Base-by-base conservation (phyloP, 2,329 filamentous ascomycete genomes). In the Cercospora berteroae region DNA sequence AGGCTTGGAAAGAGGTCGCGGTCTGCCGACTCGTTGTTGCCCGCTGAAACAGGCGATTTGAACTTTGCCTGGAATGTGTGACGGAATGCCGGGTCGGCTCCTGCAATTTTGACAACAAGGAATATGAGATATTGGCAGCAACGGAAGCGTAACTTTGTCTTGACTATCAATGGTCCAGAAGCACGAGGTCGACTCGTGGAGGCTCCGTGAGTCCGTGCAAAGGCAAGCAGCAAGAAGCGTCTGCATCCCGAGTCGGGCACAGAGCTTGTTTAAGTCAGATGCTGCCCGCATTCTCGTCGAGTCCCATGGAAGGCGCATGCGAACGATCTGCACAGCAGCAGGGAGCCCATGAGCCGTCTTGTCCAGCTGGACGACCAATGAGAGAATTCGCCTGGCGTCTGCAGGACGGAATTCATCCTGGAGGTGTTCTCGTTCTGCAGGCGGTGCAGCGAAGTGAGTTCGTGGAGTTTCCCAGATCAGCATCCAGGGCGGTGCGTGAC, bases 21-120 rank as follows among this genome's bases (percentile, higher is more conserved):
- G 56, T 20, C 13, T 50, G 42, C 39, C 42, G 58, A 64, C 50
- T 50, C 66, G 64, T 62, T 58, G 60, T 63, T 59, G 61, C 36
- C 66, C 63, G 60, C 60, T 70, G 66, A 67, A 70, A 65, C 63
- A 29, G 60, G 23, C 50, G 56, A 55, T 39, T 29, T 55, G 59
- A 68, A 60, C 56, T 62, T 18, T 62, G 58, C 57, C n/a, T 63
- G 61, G 68, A 66, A 68, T 64, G 66, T 64, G 65, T 39, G 56
- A 57, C 48, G 63, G 65, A 67, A 67, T 67, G 68, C 60, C 64
- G 33, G 55, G 52, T 39, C 52, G 65, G 58, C 64, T 67, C 63
- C 66, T 63, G 64, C 50, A 64, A 66, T 64, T 57, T 66, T 65
- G 39, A 44, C 52, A 59, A 62, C 20, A 52, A 33, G 42, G 25